A percentile compares a stretch with the other conserved stretches of the same genome.
Evolutionary conservation across 1,284 basidiomycete genomes (phyloP).

Genomic region (Moniliella sp.): DNA sequence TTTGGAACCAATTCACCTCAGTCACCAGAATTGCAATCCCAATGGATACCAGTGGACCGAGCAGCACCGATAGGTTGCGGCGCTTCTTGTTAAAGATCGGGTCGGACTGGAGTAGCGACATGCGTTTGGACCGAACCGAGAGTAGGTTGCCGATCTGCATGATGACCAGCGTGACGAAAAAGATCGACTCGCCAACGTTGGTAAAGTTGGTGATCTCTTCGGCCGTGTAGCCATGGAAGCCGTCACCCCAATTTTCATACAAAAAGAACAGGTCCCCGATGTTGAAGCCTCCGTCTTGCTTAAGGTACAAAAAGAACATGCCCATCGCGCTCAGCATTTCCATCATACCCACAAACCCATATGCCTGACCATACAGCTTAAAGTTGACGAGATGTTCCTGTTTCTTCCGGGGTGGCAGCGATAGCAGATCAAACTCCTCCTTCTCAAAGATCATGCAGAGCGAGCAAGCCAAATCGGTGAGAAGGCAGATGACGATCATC

Average conservation of each 20-base stretch:
- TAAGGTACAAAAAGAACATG: slow-evolving; percentile 41
- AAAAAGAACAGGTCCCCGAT: slow-evolving; percentile 33
- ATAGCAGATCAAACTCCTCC: slow-evolving; percentile 43
- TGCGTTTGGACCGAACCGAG: slow-evolving; percentile 39
- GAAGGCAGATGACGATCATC: slow-evolving; percentile 44
- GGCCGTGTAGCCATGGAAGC: slow-evolving; percentile 32
- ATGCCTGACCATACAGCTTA: slow-evolving; percentile 46
- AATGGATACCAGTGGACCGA: slow-evolving; percentile 9
- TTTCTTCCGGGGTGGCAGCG: slow-evolving; percentile 46
- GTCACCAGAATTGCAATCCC: slow-evolving; percentile 15
- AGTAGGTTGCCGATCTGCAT: slow-evolving; percentile 43
- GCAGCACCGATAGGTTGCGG: slow-evolving; percentile 12
- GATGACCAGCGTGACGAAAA: slow-evolving; percentile 46
- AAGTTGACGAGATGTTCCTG: slow-evolving; percentile 39
- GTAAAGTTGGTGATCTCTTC: slow-evolving; percentile 35
- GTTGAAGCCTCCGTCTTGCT: slow-evolving; percentile 38
- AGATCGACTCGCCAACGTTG: slow-evolving; percentile 25
- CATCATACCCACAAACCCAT: slow-evolving; percentile 44
- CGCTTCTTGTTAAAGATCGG: slow-evolving; percentile 8
- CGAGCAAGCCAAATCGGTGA: slow-evolving; percentile 40
- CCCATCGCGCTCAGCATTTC: slow-evolving; percentile 40
- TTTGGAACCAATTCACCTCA: neutral
- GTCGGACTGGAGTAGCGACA: slow-evolving; percentile 35
- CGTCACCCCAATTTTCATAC: slow-evolving; percentile 37
- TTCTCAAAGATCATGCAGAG: slow-evolving; percentile 43